A percentile compares a stretch with the other conserved stretches of the same genome.
phyloP scores from a whole-genome alignment of 768 basidiomycete genomes.

The Tulasnella sp. region DNA sequence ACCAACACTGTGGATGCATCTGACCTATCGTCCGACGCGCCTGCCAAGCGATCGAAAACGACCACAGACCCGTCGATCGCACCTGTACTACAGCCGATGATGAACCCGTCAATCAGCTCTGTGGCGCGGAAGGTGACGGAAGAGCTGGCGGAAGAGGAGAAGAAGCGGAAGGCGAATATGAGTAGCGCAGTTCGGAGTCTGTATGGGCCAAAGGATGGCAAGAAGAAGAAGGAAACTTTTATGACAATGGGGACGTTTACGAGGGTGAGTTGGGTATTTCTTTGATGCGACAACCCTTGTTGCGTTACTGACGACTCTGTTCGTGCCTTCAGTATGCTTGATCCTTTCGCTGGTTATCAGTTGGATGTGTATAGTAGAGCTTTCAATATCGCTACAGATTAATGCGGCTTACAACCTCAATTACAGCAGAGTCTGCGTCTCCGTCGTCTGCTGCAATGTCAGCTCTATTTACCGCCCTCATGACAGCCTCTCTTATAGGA shows the following conservation, averaged over 20 bases:
- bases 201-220: conserved; percentile 50
- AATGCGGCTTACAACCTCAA: no score
- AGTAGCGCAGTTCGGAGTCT: conserved; percentile 76
- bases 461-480: no score
- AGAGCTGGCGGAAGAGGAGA: conserved; percentile 70
- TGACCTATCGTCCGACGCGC: conserved; percentile 18
- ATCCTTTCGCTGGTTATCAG: no score
- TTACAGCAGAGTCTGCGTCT: no score
- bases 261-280: conserved; percentile 45
- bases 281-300: no score
- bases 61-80: conserved; percentile 9
- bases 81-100: conserved; percentile 28
- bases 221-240: conserved; percentile 68
- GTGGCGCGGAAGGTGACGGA: conserved; percentile 49
- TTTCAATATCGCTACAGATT: no score
- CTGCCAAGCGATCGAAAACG: conserved; percentile 23
- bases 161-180: conserved; percentile 71
- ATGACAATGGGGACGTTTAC: conserved; percentile 91
- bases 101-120: conserved; percentile 45
- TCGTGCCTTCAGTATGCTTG: no score
- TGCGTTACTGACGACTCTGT: no score
- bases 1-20: conserved; percentile 21
- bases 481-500: no score
- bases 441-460: no score
- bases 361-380: no score